A percentile compares a stretch with the other conserved stretches of the same genome.
Conservation (phyloP, 2,329 filamentous ascomycete genomes). For the Neofusicoccum laricinum region DNA sequence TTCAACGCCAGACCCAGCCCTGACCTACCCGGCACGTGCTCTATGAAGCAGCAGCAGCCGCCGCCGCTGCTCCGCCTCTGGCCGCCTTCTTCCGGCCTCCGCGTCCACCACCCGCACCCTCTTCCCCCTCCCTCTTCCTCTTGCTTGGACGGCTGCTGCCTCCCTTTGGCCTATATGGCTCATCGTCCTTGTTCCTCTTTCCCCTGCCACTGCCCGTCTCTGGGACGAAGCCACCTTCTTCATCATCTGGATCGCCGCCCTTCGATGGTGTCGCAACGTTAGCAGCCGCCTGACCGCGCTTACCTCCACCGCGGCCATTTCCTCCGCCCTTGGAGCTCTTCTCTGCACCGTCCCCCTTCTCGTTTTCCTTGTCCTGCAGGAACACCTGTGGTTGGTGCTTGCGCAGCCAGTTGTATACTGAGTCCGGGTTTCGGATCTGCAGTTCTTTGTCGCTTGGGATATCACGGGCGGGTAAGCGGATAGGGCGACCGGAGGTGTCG, state of each 20-base stretch:
- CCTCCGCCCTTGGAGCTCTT: slow-evolving; percentile 30
- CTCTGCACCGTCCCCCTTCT: slow-evolving; percentile 34
- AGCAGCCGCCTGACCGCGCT: slow-evolving; percentile 31
- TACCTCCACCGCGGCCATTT: slow-evolving; percentile 25
- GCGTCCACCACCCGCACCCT: slow-evolving; percentile 16
- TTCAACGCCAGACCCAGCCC: not conserved
- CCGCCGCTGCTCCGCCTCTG: slow-evolving; percentile 3
- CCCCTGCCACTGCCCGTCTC: slow-evolving; percentile 32
- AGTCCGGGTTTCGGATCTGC: slow-evolving; percentile 75
- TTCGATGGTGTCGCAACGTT: slow-evolving; percentile 31
- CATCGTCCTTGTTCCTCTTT: slow-evolving; percentile 35
- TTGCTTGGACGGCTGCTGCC: slow-evolving; percentile 42
- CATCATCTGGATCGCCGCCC: slow-evolving; percentile 38
- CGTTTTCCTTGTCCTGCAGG: slow-evolving; percentile 65
- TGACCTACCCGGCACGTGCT: too few relatives aligned
- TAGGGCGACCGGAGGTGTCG: slow-evolving; percentile 37
- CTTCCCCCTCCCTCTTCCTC: slow-evolving; percentile 43
- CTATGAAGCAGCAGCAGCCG: not conserved
- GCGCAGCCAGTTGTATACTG: slow-evolving; percentile 93
- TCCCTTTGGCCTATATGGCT: slow-evolving; percentile 48
- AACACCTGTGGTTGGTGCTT: slow-evolving; percentile 82
- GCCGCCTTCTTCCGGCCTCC: slow-evolving; percentile 14
- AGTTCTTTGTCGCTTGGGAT: slow-evolving; percentile 48
- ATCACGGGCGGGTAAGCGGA: slow-evolving; percentile 36
- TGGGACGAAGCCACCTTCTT: slow-evolving; percentile 34